Evolutionary conservation across 352 stramenopile species (phyloP).

Genomic region (Phytophthora hibernalis): DNA sequence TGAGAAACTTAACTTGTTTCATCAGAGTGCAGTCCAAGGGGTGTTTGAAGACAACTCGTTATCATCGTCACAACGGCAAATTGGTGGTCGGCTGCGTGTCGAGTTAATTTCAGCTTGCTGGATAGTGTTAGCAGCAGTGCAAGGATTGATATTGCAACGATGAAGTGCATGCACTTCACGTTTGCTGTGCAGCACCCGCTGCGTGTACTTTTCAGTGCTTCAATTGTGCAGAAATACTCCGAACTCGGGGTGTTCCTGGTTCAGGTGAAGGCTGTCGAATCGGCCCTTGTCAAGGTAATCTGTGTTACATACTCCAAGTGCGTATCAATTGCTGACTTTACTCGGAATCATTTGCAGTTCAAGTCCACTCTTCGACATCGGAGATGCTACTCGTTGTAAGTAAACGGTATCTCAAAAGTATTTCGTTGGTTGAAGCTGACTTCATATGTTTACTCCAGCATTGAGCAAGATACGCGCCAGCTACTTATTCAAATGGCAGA

Average conservation of each 20-base stretch:
- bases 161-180: conserved; percentile 69
- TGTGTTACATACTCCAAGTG: background rate
- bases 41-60: conserved; percentile 57
- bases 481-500: conserved; percentile 60
- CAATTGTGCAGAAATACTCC: conserved; percentile 72
- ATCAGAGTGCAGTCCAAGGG: conserved; percentile 60
- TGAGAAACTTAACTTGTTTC: conserved; percentile 60
- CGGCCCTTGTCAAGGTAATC: conserved; percentile 59
- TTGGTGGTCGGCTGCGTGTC: conserved; percentile 57
- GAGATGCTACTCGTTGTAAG: conserved; percentile 55
- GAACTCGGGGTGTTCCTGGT: conserved; percentile 59
- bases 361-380: conserved; percentile 64
- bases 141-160: conserved; percentile 61
- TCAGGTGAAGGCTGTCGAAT: conserved; percentile 73
- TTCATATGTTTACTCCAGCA: conserved; percentile 26
- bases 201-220: conserved; percentile 65
- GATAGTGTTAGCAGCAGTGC: conserved; percentile 37
- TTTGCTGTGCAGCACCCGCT: conserved; percentile 58
- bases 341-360: conserved; percentile 44
- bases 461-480: conserved; percentile 49
- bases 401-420: background rate
- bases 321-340: background rate
- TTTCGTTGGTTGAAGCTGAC: background rate
- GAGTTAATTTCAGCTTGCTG: conserved; percentile 58
- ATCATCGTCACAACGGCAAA: conserved; percentile 40